Evolutionary conservation across 495 filamentous ascomycete species (phyloP).

Genomic region (Penicillium cinerascens): DNA sequence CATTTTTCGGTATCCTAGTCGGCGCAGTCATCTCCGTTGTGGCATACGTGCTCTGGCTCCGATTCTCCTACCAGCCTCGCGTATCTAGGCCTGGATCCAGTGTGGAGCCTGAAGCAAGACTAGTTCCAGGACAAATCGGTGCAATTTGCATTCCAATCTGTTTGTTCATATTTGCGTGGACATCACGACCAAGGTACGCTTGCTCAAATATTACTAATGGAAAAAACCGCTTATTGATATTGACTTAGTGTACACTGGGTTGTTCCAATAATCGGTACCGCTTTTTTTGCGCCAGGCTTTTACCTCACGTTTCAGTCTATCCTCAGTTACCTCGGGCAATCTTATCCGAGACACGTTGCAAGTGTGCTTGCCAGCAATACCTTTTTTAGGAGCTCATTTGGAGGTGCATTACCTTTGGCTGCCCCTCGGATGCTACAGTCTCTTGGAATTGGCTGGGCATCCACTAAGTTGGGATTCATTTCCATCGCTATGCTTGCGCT

Average conservation of each 20-base stretch:
- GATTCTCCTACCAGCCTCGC: conserved; percentile 9
- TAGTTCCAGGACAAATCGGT: conserved; percentile 7
- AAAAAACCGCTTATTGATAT: neutral
- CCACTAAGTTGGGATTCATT: conserved; percentile 51
- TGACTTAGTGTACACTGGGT: conserved; percentile 19
- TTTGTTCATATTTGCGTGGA: conserved; percentile 12
- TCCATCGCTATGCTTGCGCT: conserved; percentile 52
- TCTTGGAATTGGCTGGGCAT: conserved; percentile 55
- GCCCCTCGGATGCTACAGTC: conserved; percentile 38
- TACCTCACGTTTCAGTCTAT: conserved; percentile 17
- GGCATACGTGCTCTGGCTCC: conserved; percentile 7
- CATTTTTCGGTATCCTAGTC: conserved; percentile 12
- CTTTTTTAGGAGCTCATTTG: conserved; percentile 15
- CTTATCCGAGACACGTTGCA: conserved; percentile 11
- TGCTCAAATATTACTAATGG: conserved; percentile 1
- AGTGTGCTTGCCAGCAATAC: conserved; percentile 16
- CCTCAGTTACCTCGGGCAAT: conserved; percentile 12
- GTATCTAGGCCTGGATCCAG: neutral
- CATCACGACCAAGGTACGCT: conserved; percentile 9
- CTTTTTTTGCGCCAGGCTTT: conserved; percentile 21
- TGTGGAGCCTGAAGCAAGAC: conserved; percentile 4
- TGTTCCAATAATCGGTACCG: conserved; percentile 24
- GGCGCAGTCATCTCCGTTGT: conserved; percentile 5
- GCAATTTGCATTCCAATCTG: conserved; percentile 12
- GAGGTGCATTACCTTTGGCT: conserved; percentile 16